These are phyloP conservation scores for Arthrocladium fulminans DNA, from an alignment of 2,329 filamentous ascomycete species.

Conservation along the genomic window DNA sequence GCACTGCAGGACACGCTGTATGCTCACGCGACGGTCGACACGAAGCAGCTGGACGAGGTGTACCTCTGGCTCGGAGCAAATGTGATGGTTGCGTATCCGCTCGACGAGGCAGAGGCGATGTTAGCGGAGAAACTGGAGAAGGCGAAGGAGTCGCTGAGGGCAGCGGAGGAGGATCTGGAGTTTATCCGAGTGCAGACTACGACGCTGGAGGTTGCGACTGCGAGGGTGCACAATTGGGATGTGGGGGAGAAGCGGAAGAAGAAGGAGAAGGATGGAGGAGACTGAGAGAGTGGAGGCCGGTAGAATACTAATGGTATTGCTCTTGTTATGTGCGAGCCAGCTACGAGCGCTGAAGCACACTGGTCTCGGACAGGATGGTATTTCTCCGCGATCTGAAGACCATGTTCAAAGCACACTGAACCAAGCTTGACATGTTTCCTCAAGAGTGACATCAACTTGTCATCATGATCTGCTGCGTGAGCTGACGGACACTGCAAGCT, in stretches of 20 bases:
- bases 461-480: too few species aligned
- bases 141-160: conserved; percentile 69
- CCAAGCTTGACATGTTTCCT: too few species aligned
- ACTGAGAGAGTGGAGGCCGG: too few species aligned
- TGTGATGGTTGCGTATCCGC: conserved; percentile 92
- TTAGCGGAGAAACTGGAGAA: conserved; percentile 67
- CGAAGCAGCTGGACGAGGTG: conserved; percentile 67
- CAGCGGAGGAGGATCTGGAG: conserved; percentile 93
- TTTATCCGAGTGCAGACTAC: conserved; percentile 96
- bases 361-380: too few species aligned
- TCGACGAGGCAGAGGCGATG: conserved; percentile 74
- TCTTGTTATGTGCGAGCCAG: too few species aligned
- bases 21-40: conserved; percentile 72
- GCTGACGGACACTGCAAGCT: too few species aligned
- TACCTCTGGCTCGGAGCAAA: conserved; percentile 98
- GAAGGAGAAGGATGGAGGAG: conserved; percentile 46
- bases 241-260: conserved; percentile 92
- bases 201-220: conserved; percentile 91
- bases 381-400: too few species aligned
- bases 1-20: conserved; percentile 95
- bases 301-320: too few species aligned
- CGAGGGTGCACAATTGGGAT: conserved; percentile 99
- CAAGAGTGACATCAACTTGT: too few species aligned
- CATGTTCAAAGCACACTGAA: too few species aligned
- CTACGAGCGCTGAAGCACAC: too few species aligned